phyloP scores from a whole-genome alignment of 2,329 filamentous ascomycete species.

The Ampelomyces quisqualis region DNA sequence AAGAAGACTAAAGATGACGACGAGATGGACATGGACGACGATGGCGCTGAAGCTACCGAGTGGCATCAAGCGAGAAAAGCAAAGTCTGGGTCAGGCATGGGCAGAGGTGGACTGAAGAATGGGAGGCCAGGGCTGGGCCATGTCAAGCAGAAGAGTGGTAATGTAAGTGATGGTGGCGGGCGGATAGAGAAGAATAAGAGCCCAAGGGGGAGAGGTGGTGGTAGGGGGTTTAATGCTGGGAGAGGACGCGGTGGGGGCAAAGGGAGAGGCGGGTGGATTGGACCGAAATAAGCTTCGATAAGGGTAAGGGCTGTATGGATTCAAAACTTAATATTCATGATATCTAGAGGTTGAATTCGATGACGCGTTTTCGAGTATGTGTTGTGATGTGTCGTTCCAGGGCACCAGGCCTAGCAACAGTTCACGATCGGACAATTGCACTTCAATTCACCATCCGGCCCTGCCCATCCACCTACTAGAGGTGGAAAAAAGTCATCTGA shows the following conservation, averaged over 20 bases:
- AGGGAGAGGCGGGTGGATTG: constrained; percentile 9
- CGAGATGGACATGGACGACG: constrained; percentile 52
- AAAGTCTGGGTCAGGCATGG: constrained; percentile 36
- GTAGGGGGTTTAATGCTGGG: constrained; percentile 14
- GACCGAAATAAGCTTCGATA: constrained; percentile 10
- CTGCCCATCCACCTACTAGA: no score
- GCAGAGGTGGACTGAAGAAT: constrained; percentile 25
- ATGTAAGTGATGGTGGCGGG: constrained; percentile 12
- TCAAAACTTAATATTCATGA: no score
- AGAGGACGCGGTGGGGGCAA: constrained; percentile 6
- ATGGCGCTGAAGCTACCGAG: constrained; percentile 36
- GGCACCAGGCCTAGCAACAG: no score
- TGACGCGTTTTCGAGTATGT: no score
- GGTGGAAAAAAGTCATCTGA: no score
- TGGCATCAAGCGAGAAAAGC: constrained; percentile 40
- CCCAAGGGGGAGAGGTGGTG: constrained; percentile 16
- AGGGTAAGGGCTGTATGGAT: no score
- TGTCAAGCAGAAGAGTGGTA: constrained; percentile 37
- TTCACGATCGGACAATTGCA: no score
- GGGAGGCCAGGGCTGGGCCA: constrained; percentile 39
- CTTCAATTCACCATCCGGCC: no score
- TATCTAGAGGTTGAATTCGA: no score
- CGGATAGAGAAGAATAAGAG: constrained; percentile 22
- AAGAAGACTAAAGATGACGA: constrained; percentile 47
- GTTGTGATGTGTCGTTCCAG: no score